Conservation (phyloP, 2,329 filamentous ascomycete genomes). For the Hymenoscyphus salicellus region DNA sequence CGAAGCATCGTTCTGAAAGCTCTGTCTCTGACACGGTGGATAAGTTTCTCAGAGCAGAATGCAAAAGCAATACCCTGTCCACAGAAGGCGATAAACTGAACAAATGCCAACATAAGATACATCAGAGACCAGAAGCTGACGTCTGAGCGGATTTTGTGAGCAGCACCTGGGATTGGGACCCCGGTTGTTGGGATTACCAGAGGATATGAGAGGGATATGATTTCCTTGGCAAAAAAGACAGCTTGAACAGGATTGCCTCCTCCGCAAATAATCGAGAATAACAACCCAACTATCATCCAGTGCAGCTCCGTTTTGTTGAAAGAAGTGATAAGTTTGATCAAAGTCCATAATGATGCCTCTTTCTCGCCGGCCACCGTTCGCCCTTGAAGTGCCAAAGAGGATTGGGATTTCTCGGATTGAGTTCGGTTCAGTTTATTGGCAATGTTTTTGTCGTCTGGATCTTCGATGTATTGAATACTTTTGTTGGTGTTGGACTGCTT, state of each 20-base stretch:
- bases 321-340: conserved; percentile 74
- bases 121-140: conserved; percentile 85
- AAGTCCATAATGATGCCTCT: conserved; percentile 68
- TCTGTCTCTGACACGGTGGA: conserved; percentile 76
- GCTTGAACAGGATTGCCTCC: conserved; percentile 74
- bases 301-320: conserved; percentile 75
- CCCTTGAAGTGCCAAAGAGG: conserved; percentile 66
- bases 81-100: conserved; percentile 67
- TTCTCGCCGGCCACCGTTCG: conserved; percentile 48
- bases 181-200: conserved; percentile 45
- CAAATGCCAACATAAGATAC: conserved; percentile 79
- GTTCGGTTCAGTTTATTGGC: conserved; percentile 55
- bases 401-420: conserved; percentile 57
- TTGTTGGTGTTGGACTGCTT: conserved; percentile 41
- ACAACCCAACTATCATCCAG: conserved; percentile 69
- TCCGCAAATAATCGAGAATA: conserved; percentile 74
- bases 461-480: conserved; percentile 45
- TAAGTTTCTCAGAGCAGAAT: conserved; percentile 78
- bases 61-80: conserved; percentile 74
- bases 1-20: conserved; percentile 86
- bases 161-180: conserved; percentile 37
- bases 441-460: conserved; percentile 61
- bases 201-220: conserved; percentile 60
- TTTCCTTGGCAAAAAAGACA: conserved; percentile 86
- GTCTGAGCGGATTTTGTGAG: conserved; percentile 55